These are phyloP conservation scores for Starmerella khaoyaiensis DNA, from an alignment of 805 yeast species.

Conservation along the genomic window DNA sequence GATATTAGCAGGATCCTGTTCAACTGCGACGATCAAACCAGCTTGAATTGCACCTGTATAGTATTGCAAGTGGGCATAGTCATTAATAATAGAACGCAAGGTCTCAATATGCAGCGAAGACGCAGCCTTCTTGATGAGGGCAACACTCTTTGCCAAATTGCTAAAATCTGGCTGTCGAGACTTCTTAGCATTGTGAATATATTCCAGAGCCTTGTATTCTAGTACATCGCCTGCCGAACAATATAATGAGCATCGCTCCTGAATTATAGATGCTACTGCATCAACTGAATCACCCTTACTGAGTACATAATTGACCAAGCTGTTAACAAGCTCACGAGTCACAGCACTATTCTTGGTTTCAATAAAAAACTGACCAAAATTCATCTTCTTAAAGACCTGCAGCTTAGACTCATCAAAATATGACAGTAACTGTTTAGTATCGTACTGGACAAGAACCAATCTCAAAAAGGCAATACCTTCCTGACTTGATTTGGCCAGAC, in stretches of 20 bases:
- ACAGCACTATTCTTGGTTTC: constrained; percentile 38
- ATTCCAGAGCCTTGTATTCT: constrained; percentile 88
- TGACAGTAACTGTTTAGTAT: constrained; percentile 54
- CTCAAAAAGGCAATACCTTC: constrained; percentile 83
- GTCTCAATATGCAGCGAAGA: constrained; percentile 67
- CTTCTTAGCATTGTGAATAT: constrained; percentile 61
- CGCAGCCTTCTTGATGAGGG: constrained; percentile 64
- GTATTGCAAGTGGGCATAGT: constrained; percentile 64
- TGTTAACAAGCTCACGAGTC: constrained; percentile 74
- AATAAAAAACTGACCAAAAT: constrained; percentile 65
- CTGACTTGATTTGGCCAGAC: constrained; percentile 62
- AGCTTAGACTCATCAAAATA: constrained; percentile 59
- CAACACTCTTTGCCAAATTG: constrained; percentile 57
- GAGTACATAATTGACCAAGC: constrained; percentile 78
- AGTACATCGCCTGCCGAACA: constrained; percentile 89
- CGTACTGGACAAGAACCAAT: constrained; percentile 62
- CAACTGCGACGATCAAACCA: constrained; percentile 60
- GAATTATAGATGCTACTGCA: constrained; percentile 70
- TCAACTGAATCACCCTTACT: constrained; percentile 89
- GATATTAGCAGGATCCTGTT: constrained; percentile 47
- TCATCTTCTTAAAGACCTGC: constrained; percentile 48
- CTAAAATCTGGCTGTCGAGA: constrained; percentile 55
- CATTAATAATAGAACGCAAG: constrained; percentile 64
- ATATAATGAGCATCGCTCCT: constrained; percentile 87
- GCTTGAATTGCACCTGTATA: constrained; percentile 79